Base-by-base conservation (phyloP, 2,329 filamentous ascomycete species). In the Decorospora gaudefroyi region DNA sequence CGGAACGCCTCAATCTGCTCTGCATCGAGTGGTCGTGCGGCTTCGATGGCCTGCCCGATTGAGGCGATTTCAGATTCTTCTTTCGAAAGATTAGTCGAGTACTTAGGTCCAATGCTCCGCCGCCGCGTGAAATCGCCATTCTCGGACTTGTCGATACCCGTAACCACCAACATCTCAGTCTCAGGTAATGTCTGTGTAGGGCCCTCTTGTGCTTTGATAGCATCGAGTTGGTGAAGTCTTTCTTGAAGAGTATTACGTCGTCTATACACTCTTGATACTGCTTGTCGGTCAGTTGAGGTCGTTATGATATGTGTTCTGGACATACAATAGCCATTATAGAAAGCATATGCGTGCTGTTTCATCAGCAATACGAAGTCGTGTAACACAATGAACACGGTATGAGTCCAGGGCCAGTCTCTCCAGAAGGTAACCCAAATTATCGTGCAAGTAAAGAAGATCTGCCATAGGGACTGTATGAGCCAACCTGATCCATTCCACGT, bases 341-440 rank as follows among this genome's bases (percentile, higher is more conserved):
- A 89, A 4, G 85, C 79, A 61, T 88, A 90, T 12, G 84, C 86
- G 64, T 90, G 88, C 69, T 90, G 86, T 73, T 92, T 92, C 88
- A 91, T 91, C 16, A 91, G 65, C 77, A 90, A 86, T 4, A 87
- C 81, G 42, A 91, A 72, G 10, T 83, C 83, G 62, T 91, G 87
- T 12, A 91, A 73, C 7, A 88, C 83, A 36, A 88, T 87, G 66
- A 87, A 90, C 12, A 90, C 84, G 1, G 86, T 88, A 60, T 90
- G 87, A 10, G 87, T 88, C 88, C 88, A 91, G 1, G 87, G 85
- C 88, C 87, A 92, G 36, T 89, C 81, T 4, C 87, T 78, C 61
- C 83, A 78, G 35, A 86, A 77, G 0, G 86, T 85, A 73, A 86
- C 81, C 37, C 78, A 80, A 4, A 90, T 73, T 3, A 86, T 78